Base-by-base conservation (phyloP, 345 rosid genomes). In the Brassica nigra region DNA sequence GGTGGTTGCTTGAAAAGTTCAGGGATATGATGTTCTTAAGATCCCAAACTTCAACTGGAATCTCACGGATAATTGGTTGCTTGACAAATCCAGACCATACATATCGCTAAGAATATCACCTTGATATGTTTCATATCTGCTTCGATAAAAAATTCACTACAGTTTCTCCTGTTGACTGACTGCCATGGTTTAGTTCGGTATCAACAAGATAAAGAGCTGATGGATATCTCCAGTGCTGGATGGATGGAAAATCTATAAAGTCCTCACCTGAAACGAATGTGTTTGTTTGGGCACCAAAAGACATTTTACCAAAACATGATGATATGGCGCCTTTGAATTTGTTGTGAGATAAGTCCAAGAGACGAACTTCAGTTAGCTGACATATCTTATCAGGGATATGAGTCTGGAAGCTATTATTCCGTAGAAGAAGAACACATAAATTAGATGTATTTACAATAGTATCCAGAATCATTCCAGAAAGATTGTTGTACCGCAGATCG, bases 331-430 rank as follows among this genome's bases (percentile, higher is more conserved):
- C 69, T 3, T 36, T 16, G 29, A 65, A 65, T 34, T 16, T 65
- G 23, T 36, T 65, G 69, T 16, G n/a, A 65, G 69, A 65, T 5
- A 65, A 65, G 5, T 65, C 69, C 29, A 65, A 9, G 6, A 65
- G 6, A 36, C n/a, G 2, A 16, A 65, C 2, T 1, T 36, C 4
- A 33, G 29, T 65, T 5, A 65, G n/a, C 49, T 16, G 15, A 9
- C 69, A 65, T 65, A 34, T 16, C 8, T 65, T 16, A 1, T 34
- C 49, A 65, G 69, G 49, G 37, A 65, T 65, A 36, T 34, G 49
- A 65, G 6, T 36, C 37, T 9, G 69, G 8, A 65, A 18, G 49
- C 8, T 65, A 18, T 65, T 65, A 16, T 65, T 34, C n/a, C 69
- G 2, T 5, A 65, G 29, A 8, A 65, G 69, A 65, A 65, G 69